These are phyloP conservation scores for Aspergillus proliferans DNA, from an alignment of 2,329 filamentous ascomycete species.

Conservation along the genomic window DNA sequence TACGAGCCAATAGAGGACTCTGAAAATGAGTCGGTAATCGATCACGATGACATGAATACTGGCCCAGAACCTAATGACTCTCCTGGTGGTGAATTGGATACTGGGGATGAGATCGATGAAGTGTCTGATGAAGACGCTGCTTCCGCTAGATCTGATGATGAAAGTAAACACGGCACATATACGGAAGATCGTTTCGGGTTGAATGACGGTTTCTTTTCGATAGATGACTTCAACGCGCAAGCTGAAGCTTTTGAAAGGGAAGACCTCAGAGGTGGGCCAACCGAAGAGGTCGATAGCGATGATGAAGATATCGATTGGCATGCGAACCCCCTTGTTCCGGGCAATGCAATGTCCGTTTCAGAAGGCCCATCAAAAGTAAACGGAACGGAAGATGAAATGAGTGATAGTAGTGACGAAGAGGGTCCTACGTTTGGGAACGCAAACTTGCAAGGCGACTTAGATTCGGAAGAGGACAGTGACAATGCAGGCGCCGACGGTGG, in stretches of 20 bases:
- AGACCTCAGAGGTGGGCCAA: constrained; percentile 69
- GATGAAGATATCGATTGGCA: constrained; percentile 84
- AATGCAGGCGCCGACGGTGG: constrained; percentile 52
- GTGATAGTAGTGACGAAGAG: constrained; percentile 50
- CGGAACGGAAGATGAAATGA: constrained; percentile 34
- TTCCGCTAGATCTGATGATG: constrained; percentile 19
- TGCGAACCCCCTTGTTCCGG: constrained; percentile 60
- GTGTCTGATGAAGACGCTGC: constrained; percentile 15
- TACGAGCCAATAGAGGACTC: constrained; percentile 10
- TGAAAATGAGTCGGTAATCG: constrained; percentile 6
- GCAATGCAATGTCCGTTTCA: constrained; percentile 6
- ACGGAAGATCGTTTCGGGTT: constrained; percentile 72
- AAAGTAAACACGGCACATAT: constrained; percentile 46
- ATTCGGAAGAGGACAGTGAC: constrained; percentile 57
- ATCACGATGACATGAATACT: constrained; percentile 8
- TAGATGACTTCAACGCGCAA: constrained; percentile 94
- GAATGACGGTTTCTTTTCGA: constrained; percentile 97
- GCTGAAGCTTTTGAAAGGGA: constrained; percentile 83
- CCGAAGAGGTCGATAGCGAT: constrained; percentile 68
- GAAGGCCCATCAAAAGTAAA: constrained; percentile 10
- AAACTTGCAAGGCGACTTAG: constrained; percentile 60
- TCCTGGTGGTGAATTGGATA: constrained; percentile 6
- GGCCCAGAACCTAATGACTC: constrained; percentile 4
- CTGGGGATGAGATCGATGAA: constrained; percentile 7
- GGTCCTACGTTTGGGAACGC: constrained; percentile 80